Evolutionary conservation across 148 eudicot genomes (phyloP).

Genomic region (Limonium bicolor): DNA sequence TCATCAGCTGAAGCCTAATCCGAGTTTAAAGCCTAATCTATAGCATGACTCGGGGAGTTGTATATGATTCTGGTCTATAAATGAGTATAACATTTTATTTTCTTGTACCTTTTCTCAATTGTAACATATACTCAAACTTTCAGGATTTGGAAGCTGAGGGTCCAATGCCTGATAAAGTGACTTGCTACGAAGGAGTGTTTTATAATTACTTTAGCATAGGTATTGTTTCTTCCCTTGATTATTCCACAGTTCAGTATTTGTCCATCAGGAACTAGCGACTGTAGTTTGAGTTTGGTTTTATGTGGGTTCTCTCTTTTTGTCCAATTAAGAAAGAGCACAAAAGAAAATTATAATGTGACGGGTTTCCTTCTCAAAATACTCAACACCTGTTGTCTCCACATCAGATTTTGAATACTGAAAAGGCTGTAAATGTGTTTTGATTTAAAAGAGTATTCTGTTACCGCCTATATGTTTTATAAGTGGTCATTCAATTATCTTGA

Average conservation of each 20-base stretch:
- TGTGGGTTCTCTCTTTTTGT: too few species aligned
- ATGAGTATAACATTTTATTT: not conserved
- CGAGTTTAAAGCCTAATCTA: too few species aligned
- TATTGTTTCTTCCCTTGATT: slow-evolving; percentile 7
- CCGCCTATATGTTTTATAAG: too few species aligned
- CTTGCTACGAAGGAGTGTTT: slow-evolving; percentile 79
- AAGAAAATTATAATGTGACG: too few species aligned
- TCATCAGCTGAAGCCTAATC: not conserved
- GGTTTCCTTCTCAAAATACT: too few species aligned
- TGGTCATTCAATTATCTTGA: too few species aligned
- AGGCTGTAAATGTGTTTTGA: too few species aligned
- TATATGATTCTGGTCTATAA: not conserved
- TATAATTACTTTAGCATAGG: slow-evolving; percentile 96
- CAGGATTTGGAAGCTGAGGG: slow-evolving; percentile 52
- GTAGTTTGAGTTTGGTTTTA: not conserved
- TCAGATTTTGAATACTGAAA: too few species aligned
- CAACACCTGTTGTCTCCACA: too few species aligned
- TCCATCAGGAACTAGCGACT: not conserved
- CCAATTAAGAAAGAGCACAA: too few species aligned
- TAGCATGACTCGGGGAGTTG: too few species aligned
- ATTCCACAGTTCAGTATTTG: not conserved
- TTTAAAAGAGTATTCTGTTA: too few species aligned
- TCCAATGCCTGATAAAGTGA: slow-evolving; percentile 53
- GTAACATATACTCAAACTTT: slow-evolving; percentile 7
- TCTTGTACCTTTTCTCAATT: not conserved